These are phyloP conservation scores for Russula olivacea DNA, from an alignment of 768 basidiomycete genomes.

Conservation along the genomic window DNA sequence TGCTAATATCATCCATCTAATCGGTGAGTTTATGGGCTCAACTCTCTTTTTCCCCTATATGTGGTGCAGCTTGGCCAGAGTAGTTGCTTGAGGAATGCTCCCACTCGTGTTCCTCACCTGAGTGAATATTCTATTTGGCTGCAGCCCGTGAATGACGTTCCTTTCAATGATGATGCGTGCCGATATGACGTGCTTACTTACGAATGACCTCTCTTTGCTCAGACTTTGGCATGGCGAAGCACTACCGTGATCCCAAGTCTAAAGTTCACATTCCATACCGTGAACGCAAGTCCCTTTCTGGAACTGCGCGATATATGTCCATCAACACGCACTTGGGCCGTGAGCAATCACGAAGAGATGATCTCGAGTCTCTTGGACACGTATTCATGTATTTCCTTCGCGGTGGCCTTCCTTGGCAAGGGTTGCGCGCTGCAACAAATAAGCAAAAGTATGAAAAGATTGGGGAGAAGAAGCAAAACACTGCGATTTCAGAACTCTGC, in stretches of 20 bases:
- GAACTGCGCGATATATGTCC: conserved; percentile 98
- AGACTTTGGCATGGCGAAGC: conserved; percentile 99
- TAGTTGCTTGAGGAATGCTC: not conserved
- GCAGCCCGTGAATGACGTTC: not conserved
- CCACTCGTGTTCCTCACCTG: not conserved
- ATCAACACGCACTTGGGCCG: conserved; percentile 98
- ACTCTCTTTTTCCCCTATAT: not conserved
- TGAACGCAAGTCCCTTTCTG: conserved; percentile 93
- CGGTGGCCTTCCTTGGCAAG: conserved; percentile 97
- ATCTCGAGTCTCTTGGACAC: conserved; percentile 94
- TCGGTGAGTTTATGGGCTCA: conserved; percentile 50
- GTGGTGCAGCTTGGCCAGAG: not conserved
- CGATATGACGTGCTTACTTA: conserved; percentile 15
- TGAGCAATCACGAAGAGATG: conserved; percentile 91
- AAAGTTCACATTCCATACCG: conserved; percentile 99
- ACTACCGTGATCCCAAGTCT: conserved; percentile 97
- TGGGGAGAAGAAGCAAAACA: conserved; percentile 97
- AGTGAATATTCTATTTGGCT: not conserved
- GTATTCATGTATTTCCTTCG: conserved; percentile 99
- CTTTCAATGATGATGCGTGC: not conserved
- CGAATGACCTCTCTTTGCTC: conserved; percentile 25
- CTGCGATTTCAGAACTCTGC: conserved; percentile 85
- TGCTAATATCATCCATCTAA: conserved; percentile 83
- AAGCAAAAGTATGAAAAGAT: conserved; percentile 99
- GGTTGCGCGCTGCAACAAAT: conserved; percentile 94